Conservation (phyloP, 768 basidiomycete species). For the Mycena alexandri region DNA sequence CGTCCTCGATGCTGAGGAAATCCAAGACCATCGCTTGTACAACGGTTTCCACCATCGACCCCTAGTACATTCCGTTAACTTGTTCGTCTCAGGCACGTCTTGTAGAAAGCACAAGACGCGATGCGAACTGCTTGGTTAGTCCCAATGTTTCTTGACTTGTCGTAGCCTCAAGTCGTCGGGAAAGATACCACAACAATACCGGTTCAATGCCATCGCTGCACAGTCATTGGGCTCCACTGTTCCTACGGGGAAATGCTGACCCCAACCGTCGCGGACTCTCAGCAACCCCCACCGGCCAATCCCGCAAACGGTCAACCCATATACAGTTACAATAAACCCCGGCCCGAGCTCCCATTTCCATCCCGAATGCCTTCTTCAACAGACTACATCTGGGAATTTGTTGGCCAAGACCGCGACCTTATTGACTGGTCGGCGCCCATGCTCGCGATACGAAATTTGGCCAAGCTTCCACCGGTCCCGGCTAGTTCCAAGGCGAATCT, state of each 20-base stretch:
- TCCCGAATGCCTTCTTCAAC: conserved; percentile 12
- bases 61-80: too few species aligned
- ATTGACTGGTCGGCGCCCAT: conserved; percentile 55
- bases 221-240: conserved; percentile 54
- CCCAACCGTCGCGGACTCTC: background rate
- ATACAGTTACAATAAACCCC: background rate
- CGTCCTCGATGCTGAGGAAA: conserved; percentile 42
- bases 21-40: conserved; percentile 53
- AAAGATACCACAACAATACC: conserved; percentile 17
- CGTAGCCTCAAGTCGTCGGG: conserved; percentile 22
- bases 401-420: conserved; percentile 48
- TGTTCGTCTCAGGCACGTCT: conserved; percentile 41
- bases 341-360: background rate
- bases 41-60: too few species aligned
- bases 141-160: conserved; percentile 13
- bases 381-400: conserved; percentile 49
- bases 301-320: background rate
- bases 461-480: conserved; percentile 42
- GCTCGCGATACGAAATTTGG: conserved; percentile 55
- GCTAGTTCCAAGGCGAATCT: conserved; percentile 15
- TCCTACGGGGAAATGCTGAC: conserved; percentile 50
- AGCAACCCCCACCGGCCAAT: background rate
- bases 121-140: conserved; percentile 56
- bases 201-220: conserved; percentile 56
- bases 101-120: conserved; percentile 60